Evolutionary conservation across 495 filamentous ascomycete genomes (phyloP).

Genomic region (Antarctomyces pellizariae): DNA sequence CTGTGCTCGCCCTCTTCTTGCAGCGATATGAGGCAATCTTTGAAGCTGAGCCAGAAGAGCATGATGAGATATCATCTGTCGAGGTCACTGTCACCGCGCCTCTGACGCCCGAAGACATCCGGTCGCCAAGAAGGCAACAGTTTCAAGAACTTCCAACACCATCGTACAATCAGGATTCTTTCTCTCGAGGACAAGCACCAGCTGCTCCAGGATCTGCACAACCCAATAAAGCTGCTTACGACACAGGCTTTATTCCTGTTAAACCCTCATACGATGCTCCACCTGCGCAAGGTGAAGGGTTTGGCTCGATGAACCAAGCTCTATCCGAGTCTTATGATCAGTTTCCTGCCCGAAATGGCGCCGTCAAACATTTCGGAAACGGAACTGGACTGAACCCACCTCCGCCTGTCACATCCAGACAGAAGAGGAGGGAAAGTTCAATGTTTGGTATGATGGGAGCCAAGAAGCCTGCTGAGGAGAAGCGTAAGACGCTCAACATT

Average conservation of each 20-base stretch:
- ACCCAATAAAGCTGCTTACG: conserved; percentile 16
- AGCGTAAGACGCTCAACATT: too few relatives aligned
- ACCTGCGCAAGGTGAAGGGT: conserved; percentile 19
- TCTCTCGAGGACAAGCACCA: conserved; percentile 14
- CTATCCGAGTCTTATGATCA: conserved; percentile 10
- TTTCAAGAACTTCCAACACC: conserved; percentile 47
- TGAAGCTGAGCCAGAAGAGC: conserved; percentile 37
- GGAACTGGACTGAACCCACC: neutral
- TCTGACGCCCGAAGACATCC: conserved; percentile 32
- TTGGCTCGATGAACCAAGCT: conserved; percentile 8
- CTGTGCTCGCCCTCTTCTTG: conserved; percentile 81
- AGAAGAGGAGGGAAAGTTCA: conserved; percentile 33
- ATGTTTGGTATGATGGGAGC: conserved; percentile 30
- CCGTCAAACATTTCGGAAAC: conserved; percentile 14
- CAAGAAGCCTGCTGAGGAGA: neutral
- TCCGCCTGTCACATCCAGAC: conserved; percentile 19
- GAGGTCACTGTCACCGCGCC: conserved; percentile 22
- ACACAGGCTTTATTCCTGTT: conserved; percentile 38
- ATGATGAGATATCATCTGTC: conserved; percentile 17
- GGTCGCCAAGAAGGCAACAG: conserved; percentile 43
- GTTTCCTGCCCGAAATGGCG: conserved; percentile 5
- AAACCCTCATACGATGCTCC: conserved; percentile 33
- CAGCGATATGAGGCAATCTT: conserved; percentile 80
- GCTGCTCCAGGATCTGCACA: conserved; percentile 7
- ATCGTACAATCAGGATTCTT: conserved; percentile 36